Base-by-base conservation (phyloP, 2,329 filamentous ascomycete genomes). In the Colletotrichum abscissum region DNA sequence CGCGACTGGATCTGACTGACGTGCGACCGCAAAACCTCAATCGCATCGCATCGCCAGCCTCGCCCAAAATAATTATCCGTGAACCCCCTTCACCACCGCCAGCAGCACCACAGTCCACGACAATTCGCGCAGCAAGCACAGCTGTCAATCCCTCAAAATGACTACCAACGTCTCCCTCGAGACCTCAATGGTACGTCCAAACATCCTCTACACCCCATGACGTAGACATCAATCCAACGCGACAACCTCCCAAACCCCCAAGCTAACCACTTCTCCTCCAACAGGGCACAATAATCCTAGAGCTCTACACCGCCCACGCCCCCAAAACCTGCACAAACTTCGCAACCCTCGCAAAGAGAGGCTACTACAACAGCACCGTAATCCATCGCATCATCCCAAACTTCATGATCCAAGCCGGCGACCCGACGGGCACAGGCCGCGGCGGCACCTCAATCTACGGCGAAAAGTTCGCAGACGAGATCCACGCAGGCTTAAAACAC, bases 371-470 rank as follows among this genome's bases (percentile, higher is more conserved):
- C 85, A 87, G 85, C 81, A 91, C 94, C 73, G 86, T 95, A 80
- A 96, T 98, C 88, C 97, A 98, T 87, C 95, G 97, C 82, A 92
- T 98, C 78, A 98, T 99, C 80, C 92, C 94, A 65, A 91, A 94
- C 84, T 99, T 99, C 87, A 98, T 99, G 96, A 89, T 97, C 71
- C 96, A 98, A 86, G 94, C 93, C 75, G 95, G 96, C 72, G 97
- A 99, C 82, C 96, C 96, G 1, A 98, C 96, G 0, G 96, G 95
- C 74, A 98, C 95, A 1, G 97, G 97, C 65, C 92, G 95, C 72
- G 97, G 97, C 78, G 97, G 97, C 71, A 88, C 88, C 71, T 95
- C 92, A 74, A 97, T 98, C 85, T 98, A 95, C 84, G 97, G 96
- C 79, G 94, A 95, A 63, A 96, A 94, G 81, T 98, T 98, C 82